phyloP scores from a whole-genome alignment of 495 filamentous ascomycete species.

The Chaetomium cochliodes region DNA sequence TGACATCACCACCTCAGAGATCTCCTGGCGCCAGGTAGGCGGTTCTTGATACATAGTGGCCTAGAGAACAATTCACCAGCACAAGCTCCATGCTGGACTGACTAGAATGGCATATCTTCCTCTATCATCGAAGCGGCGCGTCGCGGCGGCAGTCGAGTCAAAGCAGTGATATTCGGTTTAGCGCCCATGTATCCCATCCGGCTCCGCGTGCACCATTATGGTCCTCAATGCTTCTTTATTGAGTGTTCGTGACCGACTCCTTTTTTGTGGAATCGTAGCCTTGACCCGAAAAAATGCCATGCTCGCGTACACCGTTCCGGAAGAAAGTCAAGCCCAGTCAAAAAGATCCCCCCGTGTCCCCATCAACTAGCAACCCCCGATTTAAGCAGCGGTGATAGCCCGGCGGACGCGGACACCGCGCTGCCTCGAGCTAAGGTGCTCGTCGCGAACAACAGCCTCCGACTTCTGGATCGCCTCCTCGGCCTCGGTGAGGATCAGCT shows the following conservation, averaged over 20 bases:
- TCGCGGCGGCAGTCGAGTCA: slow-evolving; percentile 24
- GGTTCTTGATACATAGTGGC: not conserved
- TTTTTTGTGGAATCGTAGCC: slow-evolving; percentile 41
- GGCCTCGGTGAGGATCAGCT: slow-evolving; percentile 96
- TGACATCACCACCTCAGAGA: not conserved
- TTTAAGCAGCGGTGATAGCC: slow-evolving; percentile 78
- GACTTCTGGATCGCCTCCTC: slow-evolving; percentile 89
- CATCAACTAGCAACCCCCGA: slow-evolving; percentile 23
- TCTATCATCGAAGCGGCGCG: slow-evolving; percentile 22
- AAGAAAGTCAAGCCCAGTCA: slow-evolving; percentile 43
- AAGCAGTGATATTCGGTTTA: slow-evolving; percentile 29
- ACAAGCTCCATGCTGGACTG: not conserved
- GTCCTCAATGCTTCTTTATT: slow-evolving; percentile 39
- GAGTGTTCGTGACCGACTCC: slow-evolving; percentile 42
- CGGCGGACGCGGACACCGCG: slow-evolving; percentile 73
- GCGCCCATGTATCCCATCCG: slow-evolving; percentile 26
- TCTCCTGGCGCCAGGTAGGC: too few species aligned
- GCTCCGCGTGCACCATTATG: slow-evolving; percentile 25
- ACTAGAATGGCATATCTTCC: slow-evolving; percentile 23
- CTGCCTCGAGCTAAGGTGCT: slow-evolving; percentile 79
- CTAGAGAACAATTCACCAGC: slow-evolving; percentile 5
- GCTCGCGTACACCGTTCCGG: slow-evolving; percentile 45
- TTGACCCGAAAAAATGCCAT: slow-evolving; percentile 44
- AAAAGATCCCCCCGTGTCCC: slow-evolving; percentile 32
- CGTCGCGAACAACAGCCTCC: slow-evolving; percentile 59